phyloP scores from a whole-genome alignment of 805 yeast species.

The Candida bentonensis region DNA sequence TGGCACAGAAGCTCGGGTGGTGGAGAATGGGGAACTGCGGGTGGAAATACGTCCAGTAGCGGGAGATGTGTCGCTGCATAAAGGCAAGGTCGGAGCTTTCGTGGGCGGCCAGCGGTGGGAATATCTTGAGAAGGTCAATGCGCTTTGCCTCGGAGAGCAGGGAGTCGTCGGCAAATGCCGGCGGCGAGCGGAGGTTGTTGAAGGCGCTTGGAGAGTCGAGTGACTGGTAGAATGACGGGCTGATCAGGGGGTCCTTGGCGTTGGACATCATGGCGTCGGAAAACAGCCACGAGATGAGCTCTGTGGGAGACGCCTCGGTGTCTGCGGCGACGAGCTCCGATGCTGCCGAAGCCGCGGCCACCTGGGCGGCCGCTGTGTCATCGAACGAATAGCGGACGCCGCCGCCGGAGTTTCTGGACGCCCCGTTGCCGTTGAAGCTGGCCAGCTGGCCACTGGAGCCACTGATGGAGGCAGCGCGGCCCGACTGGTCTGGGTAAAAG shows the following conservation, averaged over 20 bases:
- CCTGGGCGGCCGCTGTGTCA: neutral
- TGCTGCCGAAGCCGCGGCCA: neutral
- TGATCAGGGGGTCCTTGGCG: constrained; percentile 13
- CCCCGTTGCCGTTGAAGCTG: neutral
- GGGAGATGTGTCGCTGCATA: constrained; percentile 17
- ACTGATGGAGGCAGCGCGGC: neutral
- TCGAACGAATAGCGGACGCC: neutral
- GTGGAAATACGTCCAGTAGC: constrained; percentile 47
- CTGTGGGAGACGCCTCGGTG: constrained; percentile 8
- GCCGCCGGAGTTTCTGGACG: neutral
- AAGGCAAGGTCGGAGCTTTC: constrained; percentile 21
- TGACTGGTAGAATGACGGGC: constrained; percentile 14
- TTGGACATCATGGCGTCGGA: constrained; percentile 21
- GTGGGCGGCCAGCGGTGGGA: constrained; percentile 21
- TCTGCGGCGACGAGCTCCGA: neutral
- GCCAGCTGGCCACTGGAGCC: too few relatives aligned
- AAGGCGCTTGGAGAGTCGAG: constrained; percentile 27
- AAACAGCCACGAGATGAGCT: constrained; percentile 23
- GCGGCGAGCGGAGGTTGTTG: constrained; percentile 25
- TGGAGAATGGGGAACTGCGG: constrained; percentile 48
- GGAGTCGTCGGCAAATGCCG: constrained; percentile 22
- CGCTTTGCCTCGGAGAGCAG: constrained; percentile 20
- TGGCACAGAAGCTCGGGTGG: constrained; percentile 41
- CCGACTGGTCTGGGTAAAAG: neutral
- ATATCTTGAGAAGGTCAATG: constrained; percentile 12